Evolutionary conservation across 2,329 filamentous ascomycete species (phyloP).

Genomic region (Monosporascus sp.): DNA sequence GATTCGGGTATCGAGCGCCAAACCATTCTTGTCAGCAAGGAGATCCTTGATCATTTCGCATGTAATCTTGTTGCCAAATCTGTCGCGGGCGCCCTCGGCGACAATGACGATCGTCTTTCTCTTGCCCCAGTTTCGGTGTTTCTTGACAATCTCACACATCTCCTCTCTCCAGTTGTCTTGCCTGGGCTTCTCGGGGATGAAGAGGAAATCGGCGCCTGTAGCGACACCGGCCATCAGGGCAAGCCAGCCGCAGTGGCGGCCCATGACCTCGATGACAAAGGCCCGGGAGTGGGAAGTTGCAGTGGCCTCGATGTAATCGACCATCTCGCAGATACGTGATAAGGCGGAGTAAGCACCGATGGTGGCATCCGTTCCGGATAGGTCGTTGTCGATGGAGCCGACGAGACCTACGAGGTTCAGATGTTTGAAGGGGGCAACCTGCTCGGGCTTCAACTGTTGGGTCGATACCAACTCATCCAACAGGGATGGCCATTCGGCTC

Average conservation of each 20-base stretch:
- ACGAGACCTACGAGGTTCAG: conserved; percentile 96
- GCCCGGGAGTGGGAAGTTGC: conserved; percentile 90
- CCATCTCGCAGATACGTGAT: conserved; percentile 86
- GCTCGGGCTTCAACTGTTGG: conserved; percentile 63
- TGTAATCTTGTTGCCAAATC: conserved; percentile 75
- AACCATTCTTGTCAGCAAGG: conserved; percentile 68
- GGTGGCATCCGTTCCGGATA: conserved; percentile 93
- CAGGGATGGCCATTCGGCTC: conserved; percentile 84
- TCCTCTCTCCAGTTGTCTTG: conserved; percentile 82
- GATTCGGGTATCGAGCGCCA: conserved; percentile 85
- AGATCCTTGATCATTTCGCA: conserved; percentile 80
- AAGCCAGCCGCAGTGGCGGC: conserved; percentile 94
- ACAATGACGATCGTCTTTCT: conserved; percentile 97
- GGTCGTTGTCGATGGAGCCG: conserved; percentile 96
- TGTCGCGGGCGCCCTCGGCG: conserved; percentile 88
- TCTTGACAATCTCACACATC: conserved; percentile 69
- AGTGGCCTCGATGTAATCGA: conserved; percentile 95
- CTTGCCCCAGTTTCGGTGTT: conserved; percentile 87
- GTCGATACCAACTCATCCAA: conserved; percentile 76
- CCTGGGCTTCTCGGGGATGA: conserved; percentile 91
- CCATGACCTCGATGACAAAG: conserved; percentile 98
- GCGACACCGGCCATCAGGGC: conserved; percentile 94
- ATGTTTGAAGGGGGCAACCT: conserved; percentile 71
- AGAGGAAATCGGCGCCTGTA: conserved; percentile 92
- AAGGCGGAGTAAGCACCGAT: conserved; percentile 96